Conservation (phyloP, 2,329 filamentous ascomycete species). For the Fusarium siculi region DNA sequence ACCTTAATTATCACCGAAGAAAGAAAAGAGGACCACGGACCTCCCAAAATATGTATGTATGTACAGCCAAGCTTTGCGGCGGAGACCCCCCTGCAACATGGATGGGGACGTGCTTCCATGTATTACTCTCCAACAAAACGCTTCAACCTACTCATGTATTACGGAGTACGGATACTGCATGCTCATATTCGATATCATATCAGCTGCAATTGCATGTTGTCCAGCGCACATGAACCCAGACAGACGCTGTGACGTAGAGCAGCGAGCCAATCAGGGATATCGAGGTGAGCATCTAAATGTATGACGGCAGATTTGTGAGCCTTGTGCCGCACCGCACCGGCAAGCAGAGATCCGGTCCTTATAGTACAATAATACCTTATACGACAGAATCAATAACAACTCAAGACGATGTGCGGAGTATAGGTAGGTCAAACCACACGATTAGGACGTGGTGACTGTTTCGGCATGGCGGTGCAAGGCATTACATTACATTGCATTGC, state of each 20-base stretch:
- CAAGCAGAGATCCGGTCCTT: constrained; percentile 27
- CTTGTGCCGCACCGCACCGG: constrained; percentile 23
- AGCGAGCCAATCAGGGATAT: constrained; percentile 16
- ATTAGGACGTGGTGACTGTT: constrained; percentile 11
- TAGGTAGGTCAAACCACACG: constrained; percentile 11
- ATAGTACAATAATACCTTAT: constrained; percentile 6
- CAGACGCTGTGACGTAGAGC: constrained; percentile 32
- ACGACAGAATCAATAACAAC: constrained; percentile 26
- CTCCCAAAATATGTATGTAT: background rate
- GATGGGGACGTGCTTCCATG: constrained; percentile 13
- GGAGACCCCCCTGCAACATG: constrained; percentile 16
- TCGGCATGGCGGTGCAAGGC: constrained; percentile 22
- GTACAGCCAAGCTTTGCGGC: constrained; percentile 29
- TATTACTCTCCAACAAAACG: background rate
- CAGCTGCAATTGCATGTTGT: constrained; percentile 2
- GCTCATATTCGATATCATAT: background rate
- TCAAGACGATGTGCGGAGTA: constrained; percentile 13
- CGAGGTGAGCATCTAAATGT: constrained; percentile 23
- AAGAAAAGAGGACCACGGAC: background rate
- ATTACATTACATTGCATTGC: constrained; percentile 1
- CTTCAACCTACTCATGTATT: background rate
- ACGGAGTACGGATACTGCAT: background rate
- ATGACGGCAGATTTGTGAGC: constrained; percentile 35
- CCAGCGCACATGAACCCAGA: background rate
- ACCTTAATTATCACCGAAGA: background rate